Base-by-base conservation (phyloP, 371 early-diverging fungal species). In the Syncephalastrum contaminatum region DNA sequence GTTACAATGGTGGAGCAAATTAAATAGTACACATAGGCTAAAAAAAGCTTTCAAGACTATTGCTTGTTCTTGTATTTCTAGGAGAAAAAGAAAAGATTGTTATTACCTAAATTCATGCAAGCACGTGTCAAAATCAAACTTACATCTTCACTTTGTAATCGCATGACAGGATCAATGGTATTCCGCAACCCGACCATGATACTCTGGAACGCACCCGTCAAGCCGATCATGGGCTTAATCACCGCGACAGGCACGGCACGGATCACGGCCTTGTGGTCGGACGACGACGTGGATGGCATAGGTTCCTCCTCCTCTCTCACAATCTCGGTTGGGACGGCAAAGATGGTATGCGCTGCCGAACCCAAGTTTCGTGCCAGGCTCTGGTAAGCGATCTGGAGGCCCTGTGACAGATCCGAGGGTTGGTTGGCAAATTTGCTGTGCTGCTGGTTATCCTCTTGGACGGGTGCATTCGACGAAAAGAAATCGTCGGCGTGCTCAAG, bases 191-290 rank as follows among this genome's bases (percentile, higher is more conserved):
- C 98, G 36, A 96, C 79, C 48, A 98, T 77, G 12, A 96, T 87
- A 69, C 96, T 94, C 12, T 93, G 90, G 14, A 97, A 87, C 0
- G 96, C 96, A 43, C 95, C 95, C 0, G 96, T 89, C 0, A 94
- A 87, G 0, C 98, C 97, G 63, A 97, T 94, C 89, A 96, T 93
- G 0, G 98, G 97, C 64, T 90, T 90, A 25, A 98, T 77, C n/a
- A 96, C 90, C 1, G 95, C 95, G 4, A 93, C 88, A 0, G 97
- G 97, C 15, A 97, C 94, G 6, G 97, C 95, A 13, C 88, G 81
- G 40, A 94, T 88, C 4, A 94, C 93, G 0, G 93, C 88, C 15
- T 82, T 76, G 4, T 88, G 86, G 0, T 87, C 74, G 2, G 87
- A 25, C 50, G 14, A 5, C 12, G 24, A n/a, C 0, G 50, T 36